Evolutionary conservation across 495 filamentous ascomycete genomes (phyloP).

Genomic region (Hypoxylon perforatum): DNA sequence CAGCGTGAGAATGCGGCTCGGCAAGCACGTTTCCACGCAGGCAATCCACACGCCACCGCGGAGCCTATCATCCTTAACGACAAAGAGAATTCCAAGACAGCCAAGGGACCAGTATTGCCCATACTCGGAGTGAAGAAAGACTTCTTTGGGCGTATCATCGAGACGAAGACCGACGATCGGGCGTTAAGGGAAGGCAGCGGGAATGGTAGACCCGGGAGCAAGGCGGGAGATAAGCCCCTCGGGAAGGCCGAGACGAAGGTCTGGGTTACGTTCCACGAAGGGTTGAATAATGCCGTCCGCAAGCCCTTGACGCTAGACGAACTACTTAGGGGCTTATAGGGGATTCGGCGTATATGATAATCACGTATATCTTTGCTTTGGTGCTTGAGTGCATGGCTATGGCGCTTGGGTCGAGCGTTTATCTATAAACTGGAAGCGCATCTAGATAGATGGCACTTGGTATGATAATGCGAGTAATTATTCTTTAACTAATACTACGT

Average conservation of each 20-base stretch:
- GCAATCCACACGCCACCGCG: slow-evolving; percentile 45
- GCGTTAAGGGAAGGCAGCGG: slow-evolving; percentile 52
- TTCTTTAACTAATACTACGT: no score
- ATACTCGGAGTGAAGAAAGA: slow-evolving; percentile 74
- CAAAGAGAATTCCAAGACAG: slow-evolving; percentile 54
- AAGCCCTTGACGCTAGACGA: slow-evolving; percentile 91
- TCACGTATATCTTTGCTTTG: no score
- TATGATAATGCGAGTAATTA: no score
- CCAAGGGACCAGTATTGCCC: slow-evolving; percentile 40
- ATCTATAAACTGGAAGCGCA: no score
- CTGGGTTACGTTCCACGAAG: slow-evolving; percentile 96
- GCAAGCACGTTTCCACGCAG: slow-evolving; percentile 64
- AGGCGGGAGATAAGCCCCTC: slow-evolving; percentile 48
- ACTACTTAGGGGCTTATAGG: slow-evolving; percentile 74
- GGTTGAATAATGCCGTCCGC: slow-evolving; percentile 94
- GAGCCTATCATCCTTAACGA: slow-evolving; percentile 49
- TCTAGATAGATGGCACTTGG: no score
- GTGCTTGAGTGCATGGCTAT: no score
- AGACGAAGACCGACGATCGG: slow-evolving; percentile 54
- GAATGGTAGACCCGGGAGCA: slow-evolving; percentile 51
- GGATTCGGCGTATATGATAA: no score
- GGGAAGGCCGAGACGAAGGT: slow-evolving; percentile 68
- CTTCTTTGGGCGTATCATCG: slow-evolving; percentile 86
- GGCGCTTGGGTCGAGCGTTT: no score
- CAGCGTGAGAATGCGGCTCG: slow-evolving; percentile 68